Percentiles rank a stretch among this genome's conserved stretches.
These are phyloP conservation scores for Polyporus arcularius DNA, from an alignment of 768 basidiomycete genomes.

Conservation along the genomic window DNA sequence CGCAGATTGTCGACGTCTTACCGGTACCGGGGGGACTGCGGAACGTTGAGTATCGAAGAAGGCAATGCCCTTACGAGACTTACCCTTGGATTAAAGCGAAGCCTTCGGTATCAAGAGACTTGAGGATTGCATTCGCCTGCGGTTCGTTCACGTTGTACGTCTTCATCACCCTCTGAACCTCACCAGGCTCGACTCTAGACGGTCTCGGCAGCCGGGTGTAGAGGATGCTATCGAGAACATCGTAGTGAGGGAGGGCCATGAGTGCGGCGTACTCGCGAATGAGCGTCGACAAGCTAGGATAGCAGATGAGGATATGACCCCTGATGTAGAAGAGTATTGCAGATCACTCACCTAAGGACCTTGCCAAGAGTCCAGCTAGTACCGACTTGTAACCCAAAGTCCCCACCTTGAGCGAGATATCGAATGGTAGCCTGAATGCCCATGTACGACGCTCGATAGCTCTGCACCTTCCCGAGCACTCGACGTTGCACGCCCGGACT, in stretches of 20 bases:
- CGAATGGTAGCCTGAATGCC: slow-evolving; percentile 63
- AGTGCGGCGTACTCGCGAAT: slow-evolving; percentile 92
- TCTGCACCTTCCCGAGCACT: slow-evolving; percentile 72
- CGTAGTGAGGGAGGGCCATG: slow-evolving; percentile 79
- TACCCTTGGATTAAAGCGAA: slow-evolving; percentile 97
- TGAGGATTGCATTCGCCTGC: slow-evolving; percentile 86
- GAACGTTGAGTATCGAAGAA: background rate
- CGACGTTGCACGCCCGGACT: slow-evolving; percentile 53
- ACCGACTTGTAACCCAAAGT: slow-evolving; percentile 64
- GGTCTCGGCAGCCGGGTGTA: slow-evolving; percentile 58
- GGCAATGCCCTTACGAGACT: background rate
- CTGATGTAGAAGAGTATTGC: background rate
- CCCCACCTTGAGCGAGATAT: slow-evolving; percentile 45
- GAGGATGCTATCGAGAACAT: slow-evolving; percentile 70
- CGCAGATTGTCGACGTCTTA: slow-evolving; percentile 97
- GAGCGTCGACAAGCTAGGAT: slow-evolving; percentile 78
- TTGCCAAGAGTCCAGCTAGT: slow-evolving; percentile 77
- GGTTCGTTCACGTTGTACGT: slow-evolving; percentile 85
- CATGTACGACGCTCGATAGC: slow-evolving; percentile 41
- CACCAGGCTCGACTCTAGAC: slow-evolving; percentile 45
- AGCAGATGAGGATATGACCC: slow-evolving; percentile 1
- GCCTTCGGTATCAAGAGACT: slow-evolving; percentile 68
- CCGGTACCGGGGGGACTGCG: slow-evolving; percentile 94
- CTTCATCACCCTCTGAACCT: slow-evolving; percentile 66
- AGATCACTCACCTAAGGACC: slow-evolving; percentile 69